Base-by-base conservation (phyloP, 192 early-diverging fungal genomes). In the Podochytrium sp. region DNA sequence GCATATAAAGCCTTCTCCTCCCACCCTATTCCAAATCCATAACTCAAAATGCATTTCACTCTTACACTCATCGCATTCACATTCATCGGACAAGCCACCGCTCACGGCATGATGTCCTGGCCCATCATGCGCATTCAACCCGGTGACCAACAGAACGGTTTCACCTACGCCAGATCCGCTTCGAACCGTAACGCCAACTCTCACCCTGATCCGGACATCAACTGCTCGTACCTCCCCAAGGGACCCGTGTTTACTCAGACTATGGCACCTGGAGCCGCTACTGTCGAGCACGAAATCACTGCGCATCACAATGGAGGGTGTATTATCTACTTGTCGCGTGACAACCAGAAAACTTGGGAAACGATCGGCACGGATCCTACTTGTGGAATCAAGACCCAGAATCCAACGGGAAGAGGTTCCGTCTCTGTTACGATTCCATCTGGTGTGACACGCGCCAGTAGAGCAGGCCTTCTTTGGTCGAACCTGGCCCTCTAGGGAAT, bases 401-500 rank as follows among this genome's bases (percentile, higher is more conserved):
- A 38, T 23, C 60, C 60, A 37, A 61, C 43, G 16, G 37, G 33
- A 0, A 7, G 60, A 14, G 58, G 58, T 12, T 32, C 38, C 3
- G 43, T 72, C 33, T 18, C 0, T 18, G 42, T 72, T 1, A 72
- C n/a, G 3, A 23, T 72, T 72, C 71, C 71, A 32, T 20, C 10
- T 39, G 71, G 71, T 20, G 10, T 20, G 10, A 14, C 43, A 14
- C 43, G 12, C 43, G 43, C 43, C 20, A 47, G 12, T 14, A 47
- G 43, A 10, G n/a, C 43, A n/a, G n/a, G n/a, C n/a, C n/a, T n/a
- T n/a, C n/a, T n/a, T n/a, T 47, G n/a, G 12, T 47, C 12, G n/a
- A 47, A 14, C 7, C 59, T 89, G 52, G 87, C 89, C 7, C 88
- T 89, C 59, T 88, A 85, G 50, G 88, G 91, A 58, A 83, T 91